phyloP scores from a whole-genome alignment of 176 grass and related monocot genomes.

The Typha latifolia region DNA sequence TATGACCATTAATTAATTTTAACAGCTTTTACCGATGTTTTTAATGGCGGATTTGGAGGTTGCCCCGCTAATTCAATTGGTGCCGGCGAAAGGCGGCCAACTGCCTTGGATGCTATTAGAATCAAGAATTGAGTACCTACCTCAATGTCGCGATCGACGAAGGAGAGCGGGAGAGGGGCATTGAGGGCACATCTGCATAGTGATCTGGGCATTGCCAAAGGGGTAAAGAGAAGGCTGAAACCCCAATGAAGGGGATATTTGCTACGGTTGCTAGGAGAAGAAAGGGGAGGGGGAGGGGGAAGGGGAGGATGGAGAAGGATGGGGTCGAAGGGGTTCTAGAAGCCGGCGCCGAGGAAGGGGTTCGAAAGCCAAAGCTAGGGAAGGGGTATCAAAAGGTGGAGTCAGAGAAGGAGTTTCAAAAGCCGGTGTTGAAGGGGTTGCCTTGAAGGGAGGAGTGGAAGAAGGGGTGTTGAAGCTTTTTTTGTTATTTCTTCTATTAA shows the following conservation, averaged over 20 bases:
- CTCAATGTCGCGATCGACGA: slow-evolving; percentile 86
- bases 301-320: slow-evolving; percentile 29
- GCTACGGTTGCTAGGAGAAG: slow-evolving; percentile 8
- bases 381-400: slow-evolving; percentile 25
- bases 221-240: slow-evolving; percentile 35
- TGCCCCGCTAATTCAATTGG: too few relatives aligned
- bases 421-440: neutral
- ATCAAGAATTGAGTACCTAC: slow-evolving; percentile 34
- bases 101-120: neutral
- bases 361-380: slow-evolving; percentile 17
- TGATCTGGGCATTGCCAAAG: slow-evolving; percentile 59
- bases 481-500: too few relatives aligned
- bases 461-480: slow-evolving; percentile 25
- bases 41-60: too few relatives aligned
- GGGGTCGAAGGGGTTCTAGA: slow-evolving; percentile 17
- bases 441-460: slow-evolving; percentile 16
- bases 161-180: slow-evolving; percentile 58
- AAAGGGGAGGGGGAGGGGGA: slow-evolving; percentile 27
- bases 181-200: slow-evolving; percentile 91
- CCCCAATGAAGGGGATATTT: slow-evolving; percentile 22
- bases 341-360: neutral
- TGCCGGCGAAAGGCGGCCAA: too few relatives aligned
- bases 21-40: too few relatives aligned
- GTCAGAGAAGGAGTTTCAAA: slow-evolving; percentile 21
- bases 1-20: too few relatives aligned